Evolutionary conservation across 2,329 filamentous ascomycete genomes (phyloP), one percentile per base, ranked within the genome.

Genomic region (Rhynchosporium graminicola): DNA sequence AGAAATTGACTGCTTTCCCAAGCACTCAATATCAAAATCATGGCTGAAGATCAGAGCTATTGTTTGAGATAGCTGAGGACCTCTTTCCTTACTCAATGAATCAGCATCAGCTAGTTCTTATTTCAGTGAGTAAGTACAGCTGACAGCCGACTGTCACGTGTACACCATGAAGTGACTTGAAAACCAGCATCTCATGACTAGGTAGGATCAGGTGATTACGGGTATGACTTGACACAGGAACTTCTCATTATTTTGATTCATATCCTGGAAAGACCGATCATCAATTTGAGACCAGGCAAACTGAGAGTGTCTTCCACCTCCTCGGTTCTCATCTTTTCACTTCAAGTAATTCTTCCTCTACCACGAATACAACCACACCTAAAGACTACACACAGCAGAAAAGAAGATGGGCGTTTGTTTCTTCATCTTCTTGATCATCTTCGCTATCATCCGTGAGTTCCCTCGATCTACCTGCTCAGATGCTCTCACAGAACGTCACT

Each of bases 381-480:
- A 56, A 62, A 40, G 7, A 13, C 28, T 10, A 47, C 4, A 29
- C 4, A 15, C 2, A 15, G 5, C 29, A 51, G 36, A 42, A 13
- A 6, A 4, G 13, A 36, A 36, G 15, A 63, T 63, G 58, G 62
- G 46, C 1, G 43, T 60, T 40, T 54, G 47, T 26, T 58, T 15
- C 28, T 46, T 57, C 12, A 29, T 63, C 15, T 46, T 57, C 33
- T 40, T 63, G 20, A 28, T 56, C 1, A 9, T 63, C 0, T 40
- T 61, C 26, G 61, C 62, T 12, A n/a, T 61, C 20, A 50, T 64
- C 13, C 38, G 62, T 61, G 15, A 56, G 59, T 57, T 31, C n/a
- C 20, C 20, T 29, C 15, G 5, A 8, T 5, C 7, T 6, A 4
- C 15, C 20, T 7, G 13, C 10, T n/a, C n/a, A n/a, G n/a, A n/a